Conservation (phyloP, 2,329 filamentous ascomycete genomes). For the Pseudonectria foliicola region DNA sequence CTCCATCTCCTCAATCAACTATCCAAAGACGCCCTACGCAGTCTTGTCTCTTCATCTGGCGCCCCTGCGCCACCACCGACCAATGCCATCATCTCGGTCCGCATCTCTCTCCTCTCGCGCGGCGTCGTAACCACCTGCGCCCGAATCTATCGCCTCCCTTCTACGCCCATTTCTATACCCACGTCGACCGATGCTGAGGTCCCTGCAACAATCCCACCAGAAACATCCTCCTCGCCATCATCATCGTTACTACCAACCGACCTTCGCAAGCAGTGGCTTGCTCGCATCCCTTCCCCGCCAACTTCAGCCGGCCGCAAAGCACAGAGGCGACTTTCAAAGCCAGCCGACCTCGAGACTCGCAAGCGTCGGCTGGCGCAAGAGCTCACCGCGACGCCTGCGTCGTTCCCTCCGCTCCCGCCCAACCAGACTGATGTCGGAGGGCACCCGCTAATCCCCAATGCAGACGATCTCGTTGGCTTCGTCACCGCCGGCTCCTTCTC, state of each 20-base stretch:
- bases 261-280: slow-evolving; percentile 66
- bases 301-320: slow-evolving; percentile 4
- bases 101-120: slow-evolving; percentile 59
- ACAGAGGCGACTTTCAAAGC: slow-evolving; percentile 7
- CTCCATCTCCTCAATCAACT: slow-evolving; percentile 16
- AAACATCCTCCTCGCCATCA: slow-evolving; percentile 5
- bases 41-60: slow-evolving; percentile 16
- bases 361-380: slow-evolving; percentile 41
- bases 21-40: slow-evolving; percentile 24
- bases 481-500: slow-evolving; percentile 83
- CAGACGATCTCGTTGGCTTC: slow-evolving; percentile 77
- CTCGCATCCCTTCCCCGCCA: slow-evolving; percentile 34
- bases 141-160: slow-evolving; percentile 76
- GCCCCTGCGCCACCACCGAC: slow-evolving; percentile 20
- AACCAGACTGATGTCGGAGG: slow-evolving; percentile 35
- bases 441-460: slow-evolving; percentile 64
- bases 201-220: slow-evolving; percentile 35
- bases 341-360: slow-evolving; percentile 28
- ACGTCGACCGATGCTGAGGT: slow-evolving; percentile 35
- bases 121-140: slow-evolving; percentile 67
- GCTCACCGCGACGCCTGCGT: slow-evolving; percentile 33
- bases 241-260: slow-evolving; percentile 31
- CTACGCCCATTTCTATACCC: slow-evolving; percentile 14
- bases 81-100: slow-evolving; percentile 50
- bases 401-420: slow-evolving; percentile 27